These are phyloP conservation scores for Populus pruinosa DNA, from an alignment of 345 rosid species.

Conservation along the genomic window DNA sequence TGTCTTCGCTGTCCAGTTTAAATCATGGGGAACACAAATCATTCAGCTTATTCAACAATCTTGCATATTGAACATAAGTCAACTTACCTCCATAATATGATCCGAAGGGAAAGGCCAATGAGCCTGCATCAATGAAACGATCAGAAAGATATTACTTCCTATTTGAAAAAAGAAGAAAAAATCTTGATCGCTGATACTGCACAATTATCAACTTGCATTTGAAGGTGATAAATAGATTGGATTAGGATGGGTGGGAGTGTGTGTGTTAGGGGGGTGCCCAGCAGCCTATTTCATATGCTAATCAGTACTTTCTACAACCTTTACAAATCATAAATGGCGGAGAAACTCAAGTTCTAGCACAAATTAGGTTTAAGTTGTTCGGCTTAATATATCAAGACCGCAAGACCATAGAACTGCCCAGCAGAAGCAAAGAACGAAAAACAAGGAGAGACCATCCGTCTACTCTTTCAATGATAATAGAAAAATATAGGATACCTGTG, in stretches of 20 bases:
- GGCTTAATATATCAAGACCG: neutral
- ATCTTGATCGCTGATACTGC: neutral
- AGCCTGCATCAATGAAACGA: slow-evolving; percentile 45
- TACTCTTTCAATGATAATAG: neutral
- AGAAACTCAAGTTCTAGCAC: no score
- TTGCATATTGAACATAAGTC: slow-evolving; percentile 1
- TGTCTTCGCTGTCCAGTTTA: no score
- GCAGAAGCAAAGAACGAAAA: neutral
- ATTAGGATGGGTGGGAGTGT: neutral
- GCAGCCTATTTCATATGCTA: neutral
- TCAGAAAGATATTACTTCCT: neutral
- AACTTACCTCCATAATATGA: slow-evolving; percentile 74
- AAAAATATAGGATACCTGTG: slow-evolving; percentile 46
- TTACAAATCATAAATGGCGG: neutral
- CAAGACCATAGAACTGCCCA: neutral
- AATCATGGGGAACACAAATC: neutral
- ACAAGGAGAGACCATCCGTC: neutral
- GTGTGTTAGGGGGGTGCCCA: neutral
- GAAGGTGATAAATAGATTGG: neutral
- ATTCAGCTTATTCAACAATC: neutral
- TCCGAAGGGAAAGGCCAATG: slow-evolving; percentile 86
- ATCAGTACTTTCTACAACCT: neutral
- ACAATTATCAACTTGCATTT: neutral
- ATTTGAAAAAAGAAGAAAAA: neutral
- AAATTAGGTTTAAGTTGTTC: no score